A percentile compares a stretch with the other conserved stretches of the same genome.
Evolutionary conservation across 371 early-diverging fungal genomes (phyloP).

Genomic region (Capniomyces stellatus): DNA sequence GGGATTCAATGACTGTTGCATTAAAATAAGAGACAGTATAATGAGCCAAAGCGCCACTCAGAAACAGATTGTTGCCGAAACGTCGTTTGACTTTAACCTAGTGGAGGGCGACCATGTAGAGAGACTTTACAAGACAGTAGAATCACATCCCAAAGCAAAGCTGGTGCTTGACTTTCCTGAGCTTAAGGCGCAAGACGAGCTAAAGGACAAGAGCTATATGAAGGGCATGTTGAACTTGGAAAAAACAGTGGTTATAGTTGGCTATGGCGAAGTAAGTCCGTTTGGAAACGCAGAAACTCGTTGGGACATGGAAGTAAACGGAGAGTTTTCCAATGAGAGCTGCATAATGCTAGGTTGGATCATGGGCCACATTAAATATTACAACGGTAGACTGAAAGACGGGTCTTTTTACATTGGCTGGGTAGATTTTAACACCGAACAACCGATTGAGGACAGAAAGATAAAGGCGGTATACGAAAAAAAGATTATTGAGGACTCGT

Average conservation of each 20-base stretch:
- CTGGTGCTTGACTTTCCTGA: slow-evolving; percentile 73
- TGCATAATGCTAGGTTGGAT: slow-evolving; percentile 95
- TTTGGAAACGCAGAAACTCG: slow-evolving; percentile 86
- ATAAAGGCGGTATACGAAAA: slow-evolving; percentile 83
- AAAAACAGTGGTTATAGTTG: slow-evolving; percentile 82
- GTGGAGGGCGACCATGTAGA: slow-evolving; percentile 50
- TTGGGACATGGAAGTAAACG: slow-evolving; percentile 92
- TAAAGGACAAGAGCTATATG: slow-evolving; percentile 52
- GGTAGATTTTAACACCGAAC: slow-evolving; percentile 69
- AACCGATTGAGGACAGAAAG: slow-evolving; percentile 74
- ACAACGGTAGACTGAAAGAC: slow-evolving; percentile 64
- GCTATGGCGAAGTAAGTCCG: slow-evolving; percentile 90
- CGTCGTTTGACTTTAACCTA: slow-evolving; percentile 50
- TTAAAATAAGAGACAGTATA: slow-evolving; percentile 46
- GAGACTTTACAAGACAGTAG: slow-evolving; percentile 47
- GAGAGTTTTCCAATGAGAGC: slow-evolving; percentile 86
- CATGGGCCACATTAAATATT: slow-evolving; percentile 86
- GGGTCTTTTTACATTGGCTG: slow-evolving; percentile 68
- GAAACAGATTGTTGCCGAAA: slow-evolving; percentile 56
- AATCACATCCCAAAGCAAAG: slow-evolving; percentile 72
- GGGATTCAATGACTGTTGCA: slow-evolving; percentile 47
- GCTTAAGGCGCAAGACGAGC: slow-evolving; percentile 35
- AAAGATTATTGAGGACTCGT: slow-evolving; percentile 74
- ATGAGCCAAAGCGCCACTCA: slow-evolving; percentile 60
- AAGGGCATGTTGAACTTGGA: slow-evolving; percentile 80